phyloP scores from a whole-genome alignment of 768 basidiomycete species.

The Trametes elegans region DNA sequence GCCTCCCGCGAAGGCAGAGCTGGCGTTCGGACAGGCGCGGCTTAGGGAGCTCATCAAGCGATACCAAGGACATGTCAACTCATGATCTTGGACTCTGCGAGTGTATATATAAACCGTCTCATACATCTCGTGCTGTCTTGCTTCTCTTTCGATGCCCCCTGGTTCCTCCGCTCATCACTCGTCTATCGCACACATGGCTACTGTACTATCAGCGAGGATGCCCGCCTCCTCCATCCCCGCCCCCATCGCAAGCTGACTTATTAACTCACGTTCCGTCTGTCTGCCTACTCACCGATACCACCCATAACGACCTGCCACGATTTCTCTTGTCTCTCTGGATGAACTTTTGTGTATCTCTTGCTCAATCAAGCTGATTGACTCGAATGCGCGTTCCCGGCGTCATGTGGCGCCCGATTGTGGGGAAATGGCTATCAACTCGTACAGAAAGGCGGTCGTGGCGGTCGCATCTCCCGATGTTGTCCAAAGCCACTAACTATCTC shows the following conservation, averaged over 20 bases:
- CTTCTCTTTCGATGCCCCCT: background rate
- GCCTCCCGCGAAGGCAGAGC: slow-evolving; percentile 36
- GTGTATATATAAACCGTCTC: background rate
- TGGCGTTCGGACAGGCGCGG: slow-evolving; percentile 76
- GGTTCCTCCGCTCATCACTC: background rate
- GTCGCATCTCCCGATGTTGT: too few relatives aligned
- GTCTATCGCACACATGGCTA: background rate
- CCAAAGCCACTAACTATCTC: too few relatives aligned
- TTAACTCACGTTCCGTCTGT: background rate
- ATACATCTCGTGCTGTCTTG: background rate
- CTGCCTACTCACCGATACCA: slow-evolving; percentile 12
- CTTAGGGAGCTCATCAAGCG: slow-evolving; percentile 79
- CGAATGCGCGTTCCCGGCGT: too few relatives aligned
- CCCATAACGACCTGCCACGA: slow-evolving; percentile 17
- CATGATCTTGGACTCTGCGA: background rate
- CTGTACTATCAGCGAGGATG: background rate
- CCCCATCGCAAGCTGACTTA: slow-evolving; percentile 17
- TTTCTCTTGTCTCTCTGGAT: background rate
- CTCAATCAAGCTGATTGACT: background rate
- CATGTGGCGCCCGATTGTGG: too few relatives aligned
- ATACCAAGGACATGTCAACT: slow-evolving; percentile 51
- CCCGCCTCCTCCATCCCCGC: background rate
- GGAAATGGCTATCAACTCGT: too few relatives aligned
- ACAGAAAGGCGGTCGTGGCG: too few relatives aligned
- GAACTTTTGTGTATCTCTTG: background rate